Evolutionary conservation across 768 basidiomycete genomes (phyloP).

Genomic region (Rhodocollybia butyracea): DNA sequence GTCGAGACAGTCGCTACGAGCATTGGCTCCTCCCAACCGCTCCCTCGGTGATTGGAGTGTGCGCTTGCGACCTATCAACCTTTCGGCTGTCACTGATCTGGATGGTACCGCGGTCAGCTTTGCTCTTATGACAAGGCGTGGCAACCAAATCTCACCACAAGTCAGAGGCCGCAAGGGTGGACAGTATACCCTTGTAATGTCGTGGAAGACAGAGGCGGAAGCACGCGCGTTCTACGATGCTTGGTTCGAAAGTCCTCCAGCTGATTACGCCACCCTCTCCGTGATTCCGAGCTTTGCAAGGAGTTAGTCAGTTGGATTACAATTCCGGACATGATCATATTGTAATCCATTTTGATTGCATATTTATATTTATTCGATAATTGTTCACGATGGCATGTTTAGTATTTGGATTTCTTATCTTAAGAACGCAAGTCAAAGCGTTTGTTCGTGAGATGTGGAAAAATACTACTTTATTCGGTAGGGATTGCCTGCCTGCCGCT

Average conservation of each 20-base stretch:
- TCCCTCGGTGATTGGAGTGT: constrained; percentile 3
- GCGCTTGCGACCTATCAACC: constrained; percentile 3
- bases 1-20: neutral
- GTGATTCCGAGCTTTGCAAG: neutral
- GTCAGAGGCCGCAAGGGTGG: constrained; percentile 3
- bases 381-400: no score
- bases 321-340: neutral
- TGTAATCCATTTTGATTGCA: no score
- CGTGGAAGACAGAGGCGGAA: constrained; percentile 5
- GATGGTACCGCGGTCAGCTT: constrained; percentile 2
- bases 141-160: neutral
- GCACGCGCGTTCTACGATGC: constrained; percentile 6
- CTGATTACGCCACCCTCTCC: constrained; percentile 3
- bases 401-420: no score
- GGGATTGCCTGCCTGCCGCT: no score
- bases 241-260: constrained; percentile 1
- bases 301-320: neutral
- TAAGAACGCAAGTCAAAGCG: no score
- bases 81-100: neutral
- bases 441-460: no score
- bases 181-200: neutral
- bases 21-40: constrained; percentile 1
- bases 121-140: neutral
- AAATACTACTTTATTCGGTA: no score
- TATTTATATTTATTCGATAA: no score